Base-by-base conservation (phyloP, 805 yeast genomes). In the Wickerhamomyces rabaulensis region DNA sequence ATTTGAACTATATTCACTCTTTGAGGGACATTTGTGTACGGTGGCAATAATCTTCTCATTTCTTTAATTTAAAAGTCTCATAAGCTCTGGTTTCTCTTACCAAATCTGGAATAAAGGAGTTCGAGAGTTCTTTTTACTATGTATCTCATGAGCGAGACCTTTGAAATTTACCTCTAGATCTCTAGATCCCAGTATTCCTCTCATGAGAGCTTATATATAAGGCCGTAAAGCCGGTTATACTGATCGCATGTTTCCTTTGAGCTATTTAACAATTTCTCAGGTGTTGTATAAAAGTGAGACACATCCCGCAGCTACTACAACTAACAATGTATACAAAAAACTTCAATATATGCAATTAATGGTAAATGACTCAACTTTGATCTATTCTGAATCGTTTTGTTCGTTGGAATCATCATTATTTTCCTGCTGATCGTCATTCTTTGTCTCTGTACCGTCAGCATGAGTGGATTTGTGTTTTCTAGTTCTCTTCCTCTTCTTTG, bases 401-500 rank as follows among this genome's bases (percentile, higher is more conserved):
- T 46, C 40, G 19, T 22, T 41, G 3, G 15, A 13, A 12, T 31
- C 40, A 16, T 5, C 40, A 25, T 31, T 25, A 6, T 13, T 27
- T 6, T 16, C 20, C 4, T 37, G 25, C 21, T 39, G 41, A 15
- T 31, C 44, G 40, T 38, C 50, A 39, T 39, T 45, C 23, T 10
- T 50, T 41, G 60, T 49, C 46, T 53, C 52, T 17, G 54, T 38
- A 45, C 49, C 44, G 44, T 47, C 44, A 19, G 41, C 38, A 10
- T 36, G 40, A 16, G 39, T 26, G 33, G 52, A 45, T 33, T 43
- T 47, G 22, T 51, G 60, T 13, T 47, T 57, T 51, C 57, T 52
- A 48, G 51, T 50, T 48, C 55, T 58, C 44, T 52, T 52, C 47
- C 47, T 53, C 49, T 47, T 52, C 44, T 54, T 50, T 42, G 38